A percentile compares a stretch with the other conserved stretches of the same genome.
These are phyloP conservation scores for Metschnikowia sp. DNA, from an alignment of 805 yeast genomes.

Conservation along the genomic window DNA sequence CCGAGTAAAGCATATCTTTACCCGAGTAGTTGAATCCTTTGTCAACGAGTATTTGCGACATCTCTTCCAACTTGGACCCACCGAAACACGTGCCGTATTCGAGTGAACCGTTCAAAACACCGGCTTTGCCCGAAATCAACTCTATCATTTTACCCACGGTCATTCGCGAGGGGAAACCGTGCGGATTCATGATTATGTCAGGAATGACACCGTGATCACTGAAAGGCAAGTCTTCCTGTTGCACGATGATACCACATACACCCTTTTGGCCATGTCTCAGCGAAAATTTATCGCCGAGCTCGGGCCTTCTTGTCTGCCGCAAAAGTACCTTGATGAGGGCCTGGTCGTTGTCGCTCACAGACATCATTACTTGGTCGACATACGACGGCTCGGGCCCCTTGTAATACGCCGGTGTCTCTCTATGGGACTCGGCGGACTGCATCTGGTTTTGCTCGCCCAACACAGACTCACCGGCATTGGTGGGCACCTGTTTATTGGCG, in stretches of 20 bases:
- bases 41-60: slow-evolving; percentile 86
- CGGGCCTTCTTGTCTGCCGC: slow-evolving; percentile 96
- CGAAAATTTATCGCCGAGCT: slow-evolving; percentile 94
- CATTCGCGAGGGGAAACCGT: slow-evolving; percentile 99
- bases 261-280: slow-evolving; percentile 95
- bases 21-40: slow-evolving; percentile 94
- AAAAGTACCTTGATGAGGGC: slow-evolving; percentile 87
- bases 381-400: slow-evolving; percentile 95
- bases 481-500: slow-evolving; percentile 90
- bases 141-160: slow-evolving; percentile 99
- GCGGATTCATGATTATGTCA: slow-evolving; percentile 98
- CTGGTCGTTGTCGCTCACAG: slow-evolving; percentile 92
- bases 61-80: slow-evolving; percentile 92
- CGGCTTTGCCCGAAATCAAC: slow-evolving; percentile 94
- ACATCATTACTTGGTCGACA: slow-evolving; percentile 96
- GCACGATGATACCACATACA: slow-evolving; percentile 97
- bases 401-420: slow-evolving; percentile 88
- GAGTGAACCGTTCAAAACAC: slow-evolving; percentile 84
- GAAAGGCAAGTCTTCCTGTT: slow-evolving; percentile 95
- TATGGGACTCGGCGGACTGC: slow-evolving; percentile 54
- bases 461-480: slow-evolving; percentile 70
- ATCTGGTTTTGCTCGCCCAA: slow-evolving; percentile 37
- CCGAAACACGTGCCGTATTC: slow-evolving; percentile 99
- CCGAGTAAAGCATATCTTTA: slow-evolving; percentile 95
- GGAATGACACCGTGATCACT: slow-evolving; percentile 90